Conservation (phyloP, 768 basidiomycete genomes). For the Pholiota conissans region DNA sequence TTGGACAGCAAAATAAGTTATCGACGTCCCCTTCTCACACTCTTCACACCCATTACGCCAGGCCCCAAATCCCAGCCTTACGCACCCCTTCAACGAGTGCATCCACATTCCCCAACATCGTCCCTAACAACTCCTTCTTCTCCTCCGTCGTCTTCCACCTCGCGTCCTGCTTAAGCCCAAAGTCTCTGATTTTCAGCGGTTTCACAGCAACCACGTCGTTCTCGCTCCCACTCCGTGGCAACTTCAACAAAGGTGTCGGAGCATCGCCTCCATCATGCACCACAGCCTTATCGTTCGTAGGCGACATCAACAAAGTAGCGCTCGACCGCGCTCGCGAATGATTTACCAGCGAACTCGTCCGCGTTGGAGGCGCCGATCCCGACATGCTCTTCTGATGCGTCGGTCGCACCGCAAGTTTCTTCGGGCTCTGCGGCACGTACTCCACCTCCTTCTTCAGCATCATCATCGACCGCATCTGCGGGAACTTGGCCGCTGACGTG, state of each 20-base stretch:
- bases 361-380: not conserved
- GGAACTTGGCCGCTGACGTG: conserved; percentile 19
- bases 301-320: not conserved
- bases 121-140: conserved; percentile 78
- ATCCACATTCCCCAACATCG: conserved; percentile 89
- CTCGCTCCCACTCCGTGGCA: not conserved
- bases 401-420: conserved; percentile 34
- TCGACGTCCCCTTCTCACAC: not conserved
- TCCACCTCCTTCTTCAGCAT: conserved; percentile 75
- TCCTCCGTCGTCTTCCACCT: conserved; percentile 67
- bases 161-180: conserved; percentile 12
- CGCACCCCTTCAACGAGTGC: conserved; percentile 85
- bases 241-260: not conserved
- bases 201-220: not conserved
- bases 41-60: conserved; percentile 31
- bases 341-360: not conserved
- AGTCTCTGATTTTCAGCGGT: not conserved
- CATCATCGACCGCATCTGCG: conserved; percentile 52
- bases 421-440: conserved; percentile 70
- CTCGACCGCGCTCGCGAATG: conserved; percentile 7
- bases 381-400: conserved; percentile 24
- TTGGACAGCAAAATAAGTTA: conserved; percentile 10
- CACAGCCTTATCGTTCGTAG: not conserved
- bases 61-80: conserved; percentile 86
- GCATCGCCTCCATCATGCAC: no score